Base-by-base conservation (phyloP, 805 yeast species). In the Wickerhamiella australiensis region DNA sequence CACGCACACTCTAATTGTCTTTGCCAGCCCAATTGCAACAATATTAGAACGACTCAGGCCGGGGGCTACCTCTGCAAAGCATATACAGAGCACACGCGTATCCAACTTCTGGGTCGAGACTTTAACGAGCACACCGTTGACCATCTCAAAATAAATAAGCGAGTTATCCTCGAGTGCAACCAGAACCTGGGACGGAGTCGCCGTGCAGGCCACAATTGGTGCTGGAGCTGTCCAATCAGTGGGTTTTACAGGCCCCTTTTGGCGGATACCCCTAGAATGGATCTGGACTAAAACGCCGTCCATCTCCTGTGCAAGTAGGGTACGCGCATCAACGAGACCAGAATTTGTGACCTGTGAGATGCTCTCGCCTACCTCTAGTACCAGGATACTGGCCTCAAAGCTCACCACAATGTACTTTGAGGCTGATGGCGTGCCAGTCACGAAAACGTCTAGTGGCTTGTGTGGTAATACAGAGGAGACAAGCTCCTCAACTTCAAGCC, bases 181-280 rank as follows among this genome's bases (percentile, higher is more conserved):
- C 0, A 75, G 77, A 0, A 88, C 68, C 63, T 92, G 97, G 2
- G 74, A 71, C 21, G 72, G 68, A 15, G 86, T 85, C 2, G 81
- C 65, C 1, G 84, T 61, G 0, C 85, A 80, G n/a, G 69, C 65
- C 0, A 74, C 58, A 36, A 92, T 72, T 21, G 73, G 68, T 18
- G 79, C 75, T 2, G 92, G 94, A 0, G 96, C 85, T 25, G 64
- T 68, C 97, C 97, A 92, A 53, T 82, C 82, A 12, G 72, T 65
- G n/a, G 65, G 61, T n/a, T 59, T 55, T n/a, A n/a, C n/a, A 25
- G 57, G 57, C 17, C 57, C 56, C 50, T 82, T 67, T 56, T 82
- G 85, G 13, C 81, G 70, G 20, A 90, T 67, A 3, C 92, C 95
- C 53, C 76, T 71, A 0, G 77, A 55, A 60, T 84, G 83, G 1